Evolutionary conservation across 2,329 filamentous ascomycete genomes (phyloP), one percentile per base, ranked within the genome.

Genomic region (Neofusicoccum parvum): DNA sequence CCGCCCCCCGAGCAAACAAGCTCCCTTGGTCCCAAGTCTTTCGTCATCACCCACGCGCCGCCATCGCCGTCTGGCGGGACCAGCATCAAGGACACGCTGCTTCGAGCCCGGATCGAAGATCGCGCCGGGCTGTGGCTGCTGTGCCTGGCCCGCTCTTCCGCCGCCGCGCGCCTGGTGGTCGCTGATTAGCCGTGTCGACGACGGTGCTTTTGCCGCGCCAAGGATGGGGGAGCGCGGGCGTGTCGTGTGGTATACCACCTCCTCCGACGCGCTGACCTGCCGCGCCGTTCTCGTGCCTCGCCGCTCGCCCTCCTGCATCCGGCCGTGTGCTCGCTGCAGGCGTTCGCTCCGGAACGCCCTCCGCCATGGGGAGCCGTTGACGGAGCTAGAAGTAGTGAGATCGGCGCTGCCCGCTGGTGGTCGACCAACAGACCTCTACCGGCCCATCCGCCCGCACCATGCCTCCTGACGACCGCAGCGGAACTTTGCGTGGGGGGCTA

Each of bases 301-400:
- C 45, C 20, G 9, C 4, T 14, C 23, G 23, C 23, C 20, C 46
- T 32, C 11, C 15, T 27, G 20, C 17, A 27, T 14, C 27, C 17
- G 1, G 3, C 17, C 14, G 5, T 46, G 7, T n/a, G 43, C 43
- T 17, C 43, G 43, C 15, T 15, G 5, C 46, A 11, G 17, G 46
- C 46, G 17, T 49, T 23, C 50, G 53, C 43, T 37, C 41, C 53
- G 36, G 37, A 56, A 14, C 53, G 36, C 20, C 27, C 37, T 27
- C 53, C 53, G 53, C 53, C 53, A 43, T 59, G 54, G 54, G 54
- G 54, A 59, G 54, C 54, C 54, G 54, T 59, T 46, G 39, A 15
- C 5, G 7, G 20, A 27, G 39, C 15, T 15, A 34, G 17, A n/a
- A 34, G 36, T 15, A 27, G 10, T n/a, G 20, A 2, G 37, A 39